A percentile compares a stretch with the other conserved stretches of the same genome.
phyloP scores from a whole-genome alignment of 805 yeast genomes.

The Ogataea dorogensis region DNA sequence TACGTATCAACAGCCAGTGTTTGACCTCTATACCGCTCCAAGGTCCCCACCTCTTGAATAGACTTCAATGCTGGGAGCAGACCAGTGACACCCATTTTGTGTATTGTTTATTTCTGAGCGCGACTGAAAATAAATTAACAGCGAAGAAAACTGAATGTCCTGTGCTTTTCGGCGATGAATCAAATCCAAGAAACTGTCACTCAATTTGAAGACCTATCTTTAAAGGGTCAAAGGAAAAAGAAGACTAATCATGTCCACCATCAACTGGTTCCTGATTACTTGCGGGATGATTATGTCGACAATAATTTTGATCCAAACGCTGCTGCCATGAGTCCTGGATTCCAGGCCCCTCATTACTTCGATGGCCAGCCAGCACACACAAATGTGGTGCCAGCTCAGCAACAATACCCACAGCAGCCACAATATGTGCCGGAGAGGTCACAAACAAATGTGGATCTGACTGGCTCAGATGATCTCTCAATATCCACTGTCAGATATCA shows the following conservation, averaged over 20 bases:
- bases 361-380: conserved; percentile 5
- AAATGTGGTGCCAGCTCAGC: neutral
- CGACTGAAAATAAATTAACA: conserved; percentile 8
- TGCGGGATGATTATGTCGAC: conserved; percentile 11
- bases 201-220: conserved; percentile 16
- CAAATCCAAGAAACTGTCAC: conserved; percentile 15
- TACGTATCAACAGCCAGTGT: conserved; percentile 92
- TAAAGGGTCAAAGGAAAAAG: conserved; percentile 19
- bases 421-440: conserved; percentile 2
- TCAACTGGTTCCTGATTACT: conserved; percentile 20
- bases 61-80: conserved; percentile 75
- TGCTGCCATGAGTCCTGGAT: conserved; percentile 33
- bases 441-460: neutral
- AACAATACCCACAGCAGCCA: neutral
- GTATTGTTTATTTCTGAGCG: conserved; percentile 8
- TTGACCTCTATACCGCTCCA: conserved; percentile 65
- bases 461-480: conserved; percentile 31
- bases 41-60: conserved; percentile 58
- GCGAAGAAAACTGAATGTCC: conserved; percentile 4
- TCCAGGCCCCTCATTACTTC: conserved; percentile 23
- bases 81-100: conserved; percentile 77
- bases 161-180: conserved; percentile 2
- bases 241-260: conserved; percentile 31
- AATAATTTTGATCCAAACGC: conserved; percentile 32
- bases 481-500: conserved; percentile 36